Evolutionary conservation across 805 yeast species (phyloP), one percentile per base, ranked within the genome.

Genomic region (Debaryomyces prosopidis): DNA sequence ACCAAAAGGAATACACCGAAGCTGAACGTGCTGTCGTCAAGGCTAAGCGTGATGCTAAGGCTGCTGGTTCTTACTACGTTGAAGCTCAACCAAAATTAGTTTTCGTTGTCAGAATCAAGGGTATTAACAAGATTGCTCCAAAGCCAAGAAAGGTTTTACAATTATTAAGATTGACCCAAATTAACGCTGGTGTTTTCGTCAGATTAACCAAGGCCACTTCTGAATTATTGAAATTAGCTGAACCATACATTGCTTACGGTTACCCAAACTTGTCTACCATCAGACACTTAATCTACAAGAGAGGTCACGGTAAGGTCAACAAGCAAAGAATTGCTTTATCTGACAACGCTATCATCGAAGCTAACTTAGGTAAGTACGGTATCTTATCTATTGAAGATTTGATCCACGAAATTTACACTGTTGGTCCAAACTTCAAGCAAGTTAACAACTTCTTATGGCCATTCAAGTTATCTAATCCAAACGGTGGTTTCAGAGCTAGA

Each of bases 101-200:
- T 60, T 89, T 91, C 75, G 96, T 91, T 69, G 84, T 91, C 76
- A 89, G 98, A 87, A 91, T 91, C 85, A 91, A 91, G 92, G 97
- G 97, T 91, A 89, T 91, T 76, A 87, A 81, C 91, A 91, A 90
- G 87, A 89, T 91, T 66, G 88, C 97, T 71, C 97, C 97, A 70
- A 91, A 91, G 87, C 96, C 97, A 84, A 90, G 97, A 88, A 91
- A 91, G 88, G 96, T 91, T 67, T 76, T 89, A 75, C 96, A 87
- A 79, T 84, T 90, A 73, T 81, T 89, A 76, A 86, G 96, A 83
- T 84, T 89, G 76, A 81, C 84, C 72, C 96, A 88, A 81, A 87
- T 89, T 77, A 89, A 89, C 83, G 81, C 94, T 66, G 97, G 92
- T 84, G 94, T 87, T 58, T 89, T 89, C 70, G 95, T 89, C 70